phyloP scores from a whole-genome alignment of 2,329 filamentous ascomycete species.

The Penicillium corylophilum region DNA sequence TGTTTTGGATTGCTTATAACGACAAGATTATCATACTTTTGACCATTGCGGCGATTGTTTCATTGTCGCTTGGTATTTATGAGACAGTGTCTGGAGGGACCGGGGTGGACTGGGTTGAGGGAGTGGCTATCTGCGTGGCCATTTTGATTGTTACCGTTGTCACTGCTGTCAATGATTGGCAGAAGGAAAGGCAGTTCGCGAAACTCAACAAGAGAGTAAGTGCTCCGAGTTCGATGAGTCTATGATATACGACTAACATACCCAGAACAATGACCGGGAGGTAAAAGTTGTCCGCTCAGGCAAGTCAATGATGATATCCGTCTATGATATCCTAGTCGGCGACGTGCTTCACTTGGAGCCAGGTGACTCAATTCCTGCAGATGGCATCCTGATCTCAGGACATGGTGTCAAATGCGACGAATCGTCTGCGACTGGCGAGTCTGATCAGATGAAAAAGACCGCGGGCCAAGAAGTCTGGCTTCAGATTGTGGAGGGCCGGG shows the following conservation, averaged over 20 bases:
- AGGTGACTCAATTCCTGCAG: conserved; percentile 68
- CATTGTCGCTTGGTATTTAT: conserved; percentile 68
- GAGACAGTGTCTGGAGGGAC: conserved; percentile 56
- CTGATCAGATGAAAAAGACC: conserved; percentile 68
- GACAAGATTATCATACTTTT: conserved; percentile 72
- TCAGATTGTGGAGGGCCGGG: conserved; percentile 53
- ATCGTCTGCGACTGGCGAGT: conserved; percentile 72
- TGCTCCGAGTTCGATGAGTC: not conserved
- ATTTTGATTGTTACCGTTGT: conserved; percentile 65
- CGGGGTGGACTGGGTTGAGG: conserved; percentile 65
- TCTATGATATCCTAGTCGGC: conserved; percentile 67
- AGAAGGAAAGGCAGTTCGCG: conserved; percentile 66
- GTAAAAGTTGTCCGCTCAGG: conserved; percentile 68
- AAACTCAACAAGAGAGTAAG: conserved; percentile 56
- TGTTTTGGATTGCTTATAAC: conserved; percentile 70
- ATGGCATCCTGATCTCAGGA: conserved; percentile 67
- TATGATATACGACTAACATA: conserved; percentile 18
- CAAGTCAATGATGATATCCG: conserved; percentile 61
- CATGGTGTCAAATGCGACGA: conserved; percentile 70
- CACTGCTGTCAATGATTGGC: conserved; percentile 65
- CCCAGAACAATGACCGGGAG: conserved; percentile 62
- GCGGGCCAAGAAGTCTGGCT: conserved; percentile 59
- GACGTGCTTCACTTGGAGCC: conserved; percentile 69
- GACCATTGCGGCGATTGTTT: conserved; percentile 66
- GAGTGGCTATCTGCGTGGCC: conserved; percentile 65